phyloP scores from a whole-genome alignment of 2,329 filamentous ascomycete species.

The Sporothrix sp. region DNA sequence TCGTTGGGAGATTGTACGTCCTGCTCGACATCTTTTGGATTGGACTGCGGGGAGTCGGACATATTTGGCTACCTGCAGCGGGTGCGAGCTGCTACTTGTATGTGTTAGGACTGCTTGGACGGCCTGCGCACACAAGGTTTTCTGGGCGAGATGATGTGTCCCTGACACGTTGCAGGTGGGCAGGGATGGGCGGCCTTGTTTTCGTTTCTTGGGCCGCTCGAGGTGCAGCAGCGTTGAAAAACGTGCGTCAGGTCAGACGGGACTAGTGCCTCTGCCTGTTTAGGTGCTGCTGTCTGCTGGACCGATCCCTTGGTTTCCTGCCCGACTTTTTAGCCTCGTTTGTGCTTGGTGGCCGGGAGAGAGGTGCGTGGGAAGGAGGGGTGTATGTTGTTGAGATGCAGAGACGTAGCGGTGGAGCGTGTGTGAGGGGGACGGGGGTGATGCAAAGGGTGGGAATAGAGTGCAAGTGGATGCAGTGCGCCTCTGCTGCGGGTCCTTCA shows the following conservation, averaged over 20 bases:
- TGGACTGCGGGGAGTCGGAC: slow-evolving; percentile 78
- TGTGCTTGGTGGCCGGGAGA: not conserved
- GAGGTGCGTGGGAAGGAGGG: not conserved
- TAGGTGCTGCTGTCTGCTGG: slow-evolving; percentile 20
- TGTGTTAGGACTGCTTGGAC: slow-evolving; percentile 45
- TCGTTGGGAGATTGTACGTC: slow-evolving; percentile 87
- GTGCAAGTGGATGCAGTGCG: slow-evolving; percentile 23
- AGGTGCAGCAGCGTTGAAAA: slow-evolving; percentile 36
- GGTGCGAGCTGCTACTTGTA: slow-evolving; percentile 50
- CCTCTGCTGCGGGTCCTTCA: slow-evolving; percentile 28
- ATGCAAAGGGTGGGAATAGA: slow-evolving; percentile 18
- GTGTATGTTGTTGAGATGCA: slow-evolving; percentile 1
- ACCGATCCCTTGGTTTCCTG: slow-evolving; percentile 26
- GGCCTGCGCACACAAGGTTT: slow-evolving; percentile 46
- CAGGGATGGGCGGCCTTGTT: slow-evolving; percentile 35
- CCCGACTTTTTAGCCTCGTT: slow-evolving; percentile 33
- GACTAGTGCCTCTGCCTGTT: slow-evolving; percentile 17
- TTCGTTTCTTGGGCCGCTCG: slow-evolving; percentile 30
- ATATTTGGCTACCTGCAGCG: slow-evolving; percentile 73
- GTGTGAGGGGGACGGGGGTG: slow-evolving; percentile 18
- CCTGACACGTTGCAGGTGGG: slow-evolving; percentile 50
- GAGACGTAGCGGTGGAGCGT: slow-evolving; percentile 24
- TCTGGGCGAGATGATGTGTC: slow-evolving; percentile 47
- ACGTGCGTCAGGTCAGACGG: slow-evolving; percentile 35
- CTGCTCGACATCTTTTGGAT: slow-evolving; percentile 91